A percentile compares a stretch with the other conserved stretches of the same genome.
phyloP scores from a whole-genome alignment of 805 yeast species.

The Barnettozyma pratensis region DNA sequence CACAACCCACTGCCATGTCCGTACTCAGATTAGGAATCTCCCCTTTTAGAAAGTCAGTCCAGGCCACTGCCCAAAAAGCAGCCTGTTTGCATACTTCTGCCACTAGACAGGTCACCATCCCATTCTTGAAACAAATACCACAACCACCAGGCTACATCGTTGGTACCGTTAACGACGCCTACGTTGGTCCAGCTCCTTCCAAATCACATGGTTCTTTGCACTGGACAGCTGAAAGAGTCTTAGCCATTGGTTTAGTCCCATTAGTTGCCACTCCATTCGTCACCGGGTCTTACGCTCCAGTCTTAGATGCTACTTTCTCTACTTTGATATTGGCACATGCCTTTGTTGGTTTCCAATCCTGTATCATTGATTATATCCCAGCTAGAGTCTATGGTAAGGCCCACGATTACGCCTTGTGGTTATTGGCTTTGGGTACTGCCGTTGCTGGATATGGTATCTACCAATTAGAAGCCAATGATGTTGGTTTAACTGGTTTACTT shows the following conservation, averaged over 20 bases:
- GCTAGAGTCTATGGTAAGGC: conserved; percentile 75
- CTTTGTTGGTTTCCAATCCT: conserved; percentile 82
- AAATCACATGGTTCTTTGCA: conserved; percentile 80
- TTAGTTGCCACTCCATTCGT: conserved; percentile 70
- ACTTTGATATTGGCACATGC: conserved; percentile 68
- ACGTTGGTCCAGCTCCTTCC: conserved; percentile 54
- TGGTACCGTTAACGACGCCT: conserved; percentile 94
- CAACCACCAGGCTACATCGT: conserved; percentile 88
- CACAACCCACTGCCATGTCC: not conserved
- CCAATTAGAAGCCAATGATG: conserved; percentile 70
- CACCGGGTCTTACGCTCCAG: conserved; percentile 65
- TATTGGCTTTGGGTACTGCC: conserved; percentile 68
- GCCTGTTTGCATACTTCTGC: conserved; percentile 23
- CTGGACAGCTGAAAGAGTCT: conserved; percentile 84
- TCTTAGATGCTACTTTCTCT: conserved; percentile 67
- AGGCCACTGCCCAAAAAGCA: conserved; percentile 1
- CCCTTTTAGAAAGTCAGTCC: conserved; percentile 4
- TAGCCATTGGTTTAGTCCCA: conserved; percentile 72
- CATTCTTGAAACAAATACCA: conserved; percentile 54
- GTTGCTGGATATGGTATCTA: conserved; percentile 77
- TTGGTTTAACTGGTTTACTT: conserved; percentile 70
- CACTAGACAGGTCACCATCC: conserved; percentile 33
- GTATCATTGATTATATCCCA: conserved; percentile 92
- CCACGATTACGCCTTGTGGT: conserved; percentile 61
- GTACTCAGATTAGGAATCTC: conserved; percentile 11